A percentile compares a stretch with the other conserved stretches of the same genome.
These are phyloP conservation scores for Carex parvula DNA, from an alignment of 176 grass and related monocot genomes.

Conservation along the genomic window DNA sequence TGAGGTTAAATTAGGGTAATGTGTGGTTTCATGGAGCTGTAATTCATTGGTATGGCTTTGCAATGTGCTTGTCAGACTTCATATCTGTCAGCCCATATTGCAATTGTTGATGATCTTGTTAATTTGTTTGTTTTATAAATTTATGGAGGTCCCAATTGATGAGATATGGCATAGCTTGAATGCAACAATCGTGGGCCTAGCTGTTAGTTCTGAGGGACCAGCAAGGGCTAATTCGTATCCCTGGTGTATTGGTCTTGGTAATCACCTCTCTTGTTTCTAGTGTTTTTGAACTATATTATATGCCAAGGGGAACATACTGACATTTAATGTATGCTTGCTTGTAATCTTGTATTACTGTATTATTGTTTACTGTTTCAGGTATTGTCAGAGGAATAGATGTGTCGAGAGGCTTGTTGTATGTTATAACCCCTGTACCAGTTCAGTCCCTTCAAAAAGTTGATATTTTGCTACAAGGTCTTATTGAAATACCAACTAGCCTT, in stretches of 20 bases:
- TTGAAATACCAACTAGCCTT: constrained; percentile 67
- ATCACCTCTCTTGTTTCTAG: constrained; percentile 5
- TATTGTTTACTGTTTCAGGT: constrained; percentile 40
- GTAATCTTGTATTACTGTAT: not conserved
- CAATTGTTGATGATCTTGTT: not conserved
- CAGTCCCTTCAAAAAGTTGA: constrained; percentile 53
- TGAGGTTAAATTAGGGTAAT: not conserved
- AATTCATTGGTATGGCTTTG: not conserved
- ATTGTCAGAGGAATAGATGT: constrained; percentile 72
- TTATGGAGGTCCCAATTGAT: constrained; percentile 55
- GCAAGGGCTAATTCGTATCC: constrained; percentile 32
- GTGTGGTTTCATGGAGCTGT: not conserved
- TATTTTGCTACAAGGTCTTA: constrained; percentile 81
- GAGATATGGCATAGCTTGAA: constrained; percentile 82
- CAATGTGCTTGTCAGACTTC: not conserved
- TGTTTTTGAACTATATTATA: not conserved
- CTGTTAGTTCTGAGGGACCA: constrained; percentile 41
- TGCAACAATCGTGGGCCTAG: constrained; percentile 79
- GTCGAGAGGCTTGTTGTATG: constrained; percentile 56
- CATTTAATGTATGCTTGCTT: not conserved
- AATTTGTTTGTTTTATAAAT: constrained; percentile 5
- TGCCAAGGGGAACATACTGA: not conserved
- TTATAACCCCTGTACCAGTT: constrained; percentile 75
- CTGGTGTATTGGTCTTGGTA: constrained; percentile 81
- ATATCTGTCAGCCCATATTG: not conserved